These are phyloP conservation scores for Eutypa lata DNA, from an alignment of 2,329 filamentous ascomycete species.

Conservation along the genomic window DNA sequence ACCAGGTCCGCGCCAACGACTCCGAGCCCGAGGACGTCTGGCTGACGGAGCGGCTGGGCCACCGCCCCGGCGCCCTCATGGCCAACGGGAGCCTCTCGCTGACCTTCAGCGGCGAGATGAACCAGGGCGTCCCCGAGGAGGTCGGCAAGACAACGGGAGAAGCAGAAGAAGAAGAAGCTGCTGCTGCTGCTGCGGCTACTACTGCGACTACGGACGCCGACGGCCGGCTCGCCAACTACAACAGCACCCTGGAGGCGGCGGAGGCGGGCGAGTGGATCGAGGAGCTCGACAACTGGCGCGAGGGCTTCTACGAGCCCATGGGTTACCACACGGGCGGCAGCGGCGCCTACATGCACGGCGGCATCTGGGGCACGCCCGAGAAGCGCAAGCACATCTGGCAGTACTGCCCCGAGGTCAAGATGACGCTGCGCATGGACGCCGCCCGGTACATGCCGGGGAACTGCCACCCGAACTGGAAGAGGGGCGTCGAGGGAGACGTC, in stretches of 20 bases:
- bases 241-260: slow-evolving; percentile 25
- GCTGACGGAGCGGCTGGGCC: slow-evolving; percentile 50
- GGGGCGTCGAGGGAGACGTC: slow-evolving; percentile 21
- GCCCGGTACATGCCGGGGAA: slow-evolving; percentile 47
- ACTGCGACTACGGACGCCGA: background rate
- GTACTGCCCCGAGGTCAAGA: slow-evolving; percentile 58
- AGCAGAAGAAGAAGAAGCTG: background rate
- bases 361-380: slow-evolving; percentile 47
- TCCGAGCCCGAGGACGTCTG: slow-evolving; percentile 55
- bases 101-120: slow-evolving; percentile 49
- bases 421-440: slow-evolving; percentile 53
- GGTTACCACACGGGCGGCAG: slow-evolving; percentile 55
- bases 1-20: slow-evolving; percentile 41
- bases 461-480: slow-evolving; percentile 45
- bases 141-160: slow-evolving; percentile 16
- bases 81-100: slow-evolving; percentile 49
- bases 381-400: slow-evolving; percentile 49
- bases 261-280: slow-evolving; percentile 31
- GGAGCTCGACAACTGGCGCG: slow-evolving; percentile 47
- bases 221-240: slow-evolving; percentile 10
- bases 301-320: slow-evolving; percentile 56
- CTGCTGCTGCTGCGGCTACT: too few species aligned
- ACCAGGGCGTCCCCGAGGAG: slow-evolving; percentile 32
- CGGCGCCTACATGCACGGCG: slow-evolving; percentile 40
- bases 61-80: slow-evolving; percentile 44